These are phyloP conservation scores for Globisporangium cylindrosporum DNA, from an alignment of 352 stramenopile genomes.

Conservation along the genomic window DNA sequence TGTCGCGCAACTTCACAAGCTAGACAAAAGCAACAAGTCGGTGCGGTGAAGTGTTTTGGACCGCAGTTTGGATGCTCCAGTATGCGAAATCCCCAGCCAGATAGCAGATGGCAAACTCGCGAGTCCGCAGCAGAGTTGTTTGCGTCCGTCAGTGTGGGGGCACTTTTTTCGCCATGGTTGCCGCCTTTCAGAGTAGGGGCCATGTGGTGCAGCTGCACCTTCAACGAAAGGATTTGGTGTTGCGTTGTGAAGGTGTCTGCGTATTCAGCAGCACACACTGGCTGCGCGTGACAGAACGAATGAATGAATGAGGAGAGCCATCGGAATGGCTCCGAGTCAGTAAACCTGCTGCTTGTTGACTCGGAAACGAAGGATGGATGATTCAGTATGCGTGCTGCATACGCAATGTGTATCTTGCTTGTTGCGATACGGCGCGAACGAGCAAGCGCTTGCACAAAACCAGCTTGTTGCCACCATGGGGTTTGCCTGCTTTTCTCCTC, in stretches of 20 bases:
- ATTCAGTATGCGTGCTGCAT: not conserved
- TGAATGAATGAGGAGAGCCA: not conserved
- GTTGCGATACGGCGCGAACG: not conserved
- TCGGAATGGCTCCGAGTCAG: slow-evolving; percentile 2
- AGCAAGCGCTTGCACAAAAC: not conserved
- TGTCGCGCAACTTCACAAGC: not conserved
- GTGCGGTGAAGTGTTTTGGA: not conserved
- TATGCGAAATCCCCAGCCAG: not conserved
- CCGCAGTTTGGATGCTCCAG: not conserved
- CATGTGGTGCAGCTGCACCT: not conserved
- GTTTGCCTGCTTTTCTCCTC: not conserved
- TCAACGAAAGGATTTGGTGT: not conserved
- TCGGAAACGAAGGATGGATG: not conserved
- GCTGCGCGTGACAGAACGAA: not conserved
- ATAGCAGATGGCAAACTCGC: not conserved
- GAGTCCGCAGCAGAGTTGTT: slow-evolving; percentile 3
- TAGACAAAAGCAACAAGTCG: not conserved
- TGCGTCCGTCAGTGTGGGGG: not conserved
- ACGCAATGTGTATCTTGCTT: not conserved
- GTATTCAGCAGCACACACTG: not conserved
- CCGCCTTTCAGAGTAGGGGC: not conserved
- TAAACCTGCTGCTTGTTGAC: not conserved
- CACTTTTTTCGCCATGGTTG: slow-evolving; percentile 7
- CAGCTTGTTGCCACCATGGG: not conserved
- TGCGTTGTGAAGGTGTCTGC: not conserved